These are phyloP conservation scores for Candida chilensis DNA, from an alignment of 805 yeast species.

Conservation along the genomic window DNA sequence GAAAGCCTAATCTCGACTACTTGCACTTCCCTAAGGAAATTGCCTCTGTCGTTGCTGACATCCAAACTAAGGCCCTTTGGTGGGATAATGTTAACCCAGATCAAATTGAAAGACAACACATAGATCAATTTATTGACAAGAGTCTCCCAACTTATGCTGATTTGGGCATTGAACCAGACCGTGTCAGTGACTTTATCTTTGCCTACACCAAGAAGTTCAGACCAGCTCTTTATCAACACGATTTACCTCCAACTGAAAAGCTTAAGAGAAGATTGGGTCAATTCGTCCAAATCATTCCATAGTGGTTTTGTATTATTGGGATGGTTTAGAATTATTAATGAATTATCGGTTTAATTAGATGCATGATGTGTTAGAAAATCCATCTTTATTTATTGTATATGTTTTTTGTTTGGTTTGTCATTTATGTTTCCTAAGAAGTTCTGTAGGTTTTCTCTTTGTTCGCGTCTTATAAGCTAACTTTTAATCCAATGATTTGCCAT, in stretches of 20 bases:
- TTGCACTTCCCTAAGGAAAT: slow-evolving; percentile 22
- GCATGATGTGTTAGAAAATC: too few relatives aligned
- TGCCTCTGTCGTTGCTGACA: slow-evolving; percentile 20
- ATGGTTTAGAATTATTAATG: too few relatives aligned
- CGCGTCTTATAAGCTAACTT: too few relatives aligned
- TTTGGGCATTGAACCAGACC: slow-evolving; percentile 56
- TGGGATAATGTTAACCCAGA: slow-evolving; percentile 51
- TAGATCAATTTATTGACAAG: slow-evolving; percentile 56
- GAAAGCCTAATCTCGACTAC: slow-evolving; percentile 16
- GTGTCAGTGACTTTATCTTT: slow-evolving; percentile 25
- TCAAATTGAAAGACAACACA: slow-evolving; percentile 62
- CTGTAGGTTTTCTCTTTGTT: too few relatives aligned
- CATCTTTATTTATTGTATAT: too few relatives aligned
- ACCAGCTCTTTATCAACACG: slow-evolving; percentile 29
- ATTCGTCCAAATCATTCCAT: slow-evolving; percentile 4
- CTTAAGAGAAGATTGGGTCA: slow-evolving; percentile 17
- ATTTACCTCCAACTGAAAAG: slow-evolving; percentile 28
- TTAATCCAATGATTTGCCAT: too few relatives aligned
- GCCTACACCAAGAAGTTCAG: slow-evolving; percentile 22
- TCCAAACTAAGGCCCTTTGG: slow-evolving; percentile 29
- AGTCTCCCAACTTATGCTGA: slow-evolving; percentile 58
- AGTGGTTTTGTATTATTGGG: too few relatives aligned
- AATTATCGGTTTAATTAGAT: too few relatives aligned
- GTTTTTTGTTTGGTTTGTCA: too few relatives aligned
- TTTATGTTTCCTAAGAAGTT: too few relatives aligned